These are phyloP conservation scores for Rhodotorula mucilaginosa DNA, from an alignment of 1,284 basidiomycete species.

Conservation along the genomic window DNA sequence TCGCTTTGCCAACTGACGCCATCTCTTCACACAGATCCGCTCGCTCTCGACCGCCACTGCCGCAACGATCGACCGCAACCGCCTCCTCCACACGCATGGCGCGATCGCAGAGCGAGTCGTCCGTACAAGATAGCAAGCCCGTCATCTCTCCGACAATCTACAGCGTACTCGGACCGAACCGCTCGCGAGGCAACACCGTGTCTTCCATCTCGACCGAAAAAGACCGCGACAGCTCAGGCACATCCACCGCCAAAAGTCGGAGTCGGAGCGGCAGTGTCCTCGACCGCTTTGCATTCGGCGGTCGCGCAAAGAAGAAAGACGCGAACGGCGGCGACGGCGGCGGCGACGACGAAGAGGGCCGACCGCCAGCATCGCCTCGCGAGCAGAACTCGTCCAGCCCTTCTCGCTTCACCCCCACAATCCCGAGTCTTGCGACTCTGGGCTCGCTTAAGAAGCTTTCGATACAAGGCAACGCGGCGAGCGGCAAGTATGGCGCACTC, in stretches of 20 bases:
- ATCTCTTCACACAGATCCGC: not conserved
- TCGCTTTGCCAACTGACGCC: not conserved
- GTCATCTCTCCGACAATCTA: constrained; percentile 7
- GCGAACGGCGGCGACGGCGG: not conserved
- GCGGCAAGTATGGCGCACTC: constrained; percentile 11
- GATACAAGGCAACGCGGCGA: not conserved
- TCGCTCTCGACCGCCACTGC: constrained; percentile 9
- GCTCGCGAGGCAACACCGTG: constrained; percentile 8
- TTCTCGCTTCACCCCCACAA: constrained; percentile 1
- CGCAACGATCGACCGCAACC: not conserved
- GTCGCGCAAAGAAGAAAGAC: constrained; percentile 5
- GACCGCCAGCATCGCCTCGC: not conserved
- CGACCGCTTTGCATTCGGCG: constrained; percentile 24
- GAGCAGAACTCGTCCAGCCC: not conserved
- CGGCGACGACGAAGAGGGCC: not conserved
- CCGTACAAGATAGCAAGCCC: not conserved
- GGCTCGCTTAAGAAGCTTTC: constrained; percentile 20
- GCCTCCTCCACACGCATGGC: constrained; percentile 20
- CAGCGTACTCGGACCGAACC: constrained; percentile 18
- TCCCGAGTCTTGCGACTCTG: constrained; percentile 18
- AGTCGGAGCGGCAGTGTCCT: constrained; percentile 26
- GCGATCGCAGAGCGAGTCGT: constrained; percentile 29
- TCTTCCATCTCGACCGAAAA: constrained; percentile 4
- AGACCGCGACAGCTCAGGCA: not conserved
- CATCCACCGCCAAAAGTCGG: constrained; percentile 7